Evolutionary conservation across 257 asterid species (phyloP).

Genomic region (Marsdenia floribunda): DNA sequence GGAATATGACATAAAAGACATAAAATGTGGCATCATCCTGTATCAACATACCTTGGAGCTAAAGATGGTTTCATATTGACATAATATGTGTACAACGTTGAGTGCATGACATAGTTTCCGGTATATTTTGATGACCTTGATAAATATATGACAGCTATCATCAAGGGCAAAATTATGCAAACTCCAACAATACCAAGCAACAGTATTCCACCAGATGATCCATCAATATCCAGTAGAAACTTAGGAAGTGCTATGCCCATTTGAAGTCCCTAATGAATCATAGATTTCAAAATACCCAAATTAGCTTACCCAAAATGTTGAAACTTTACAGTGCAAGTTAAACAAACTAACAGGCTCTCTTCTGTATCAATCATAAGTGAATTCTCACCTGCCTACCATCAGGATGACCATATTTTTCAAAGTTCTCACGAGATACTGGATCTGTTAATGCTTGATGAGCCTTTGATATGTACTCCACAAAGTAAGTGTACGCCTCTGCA

Average conservation of each 20-base stretch:
- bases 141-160: conserved; percentile 81
- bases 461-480: conserved; percentile 87
- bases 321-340: not conserved
- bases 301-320: not conserved
- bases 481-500: conserved; percentile 91
- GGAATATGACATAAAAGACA: not conserved
- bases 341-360: not conserved
- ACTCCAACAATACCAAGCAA: conserved; percentile 97
- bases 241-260: conserved; percentile 99
- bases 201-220: conserved; percentile 90
- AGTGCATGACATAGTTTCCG: conserved; percentile 98
- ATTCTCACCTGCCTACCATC: conserved; percentile 95
- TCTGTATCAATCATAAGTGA: not conserved
- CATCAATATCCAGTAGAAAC: conserved; percentile 85
- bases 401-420: conserved; percentile 98
- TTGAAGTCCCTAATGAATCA: conserved; percentile 66
- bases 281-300: conserved; percentile 10
- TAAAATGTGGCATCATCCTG: not conserved
- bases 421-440: conserved; percentile 93
- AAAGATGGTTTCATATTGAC: conserved; percentile 93
- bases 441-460: conserved; percentile 99
- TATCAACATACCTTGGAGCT: conserved; percentile 80
- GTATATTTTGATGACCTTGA: conserved; percentile 93
- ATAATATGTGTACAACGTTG: conserved; percentile 85
- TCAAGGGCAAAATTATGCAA: conserved; percentile 84